These are phyloP conservation scores for Podospora bellae-mahoneyi DNA, from an alignment of 495 filamentous ascomycete species.

Conservation along the genomic window DNA sequence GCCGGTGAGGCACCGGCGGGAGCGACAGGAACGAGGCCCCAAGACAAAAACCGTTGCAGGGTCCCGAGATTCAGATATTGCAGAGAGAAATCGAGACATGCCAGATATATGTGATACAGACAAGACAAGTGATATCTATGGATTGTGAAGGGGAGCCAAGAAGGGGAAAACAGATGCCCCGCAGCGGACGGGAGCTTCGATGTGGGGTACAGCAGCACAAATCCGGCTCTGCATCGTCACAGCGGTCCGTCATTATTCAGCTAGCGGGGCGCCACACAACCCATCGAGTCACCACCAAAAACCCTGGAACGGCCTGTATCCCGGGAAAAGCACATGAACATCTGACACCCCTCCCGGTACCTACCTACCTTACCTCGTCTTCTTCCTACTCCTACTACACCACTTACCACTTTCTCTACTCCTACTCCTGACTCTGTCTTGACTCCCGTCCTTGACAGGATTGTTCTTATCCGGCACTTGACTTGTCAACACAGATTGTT, in stretches of 20 bases:
- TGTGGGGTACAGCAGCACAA: slow-evolving; percentile 9
- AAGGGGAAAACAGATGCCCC: slow-evolving; percentile 9
- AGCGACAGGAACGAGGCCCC: not conserved
- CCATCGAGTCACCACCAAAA: not conserved
- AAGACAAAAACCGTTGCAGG: not conserved
- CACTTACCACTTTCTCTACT: slow-evolving; percentile 3
- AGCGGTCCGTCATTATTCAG: slow-evolving; percentile 8
- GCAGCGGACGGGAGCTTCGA: slow-evolving; percentile 6
- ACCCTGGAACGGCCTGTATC: slow-evolving; percentile 1
- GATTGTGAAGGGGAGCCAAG: slow-evolving; percentile 2
- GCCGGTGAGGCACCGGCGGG: not conserved
- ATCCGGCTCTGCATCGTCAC: slow-evolving; percentile 11
- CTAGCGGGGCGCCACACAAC: slow-evolving; percentile 4
- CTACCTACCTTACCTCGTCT: too few species aligned
- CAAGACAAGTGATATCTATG: not conserved
- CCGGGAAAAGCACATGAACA: slow-evolving; percentile 7
- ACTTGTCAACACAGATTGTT: too few species aligned
- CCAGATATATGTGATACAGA: not conserved
- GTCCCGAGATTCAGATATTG: not conserved
- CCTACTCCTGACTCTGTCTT: slow-evolving; percentile 8
- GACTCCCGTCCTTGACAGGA: not conserved
- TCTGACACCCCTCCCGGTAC: slow-evolving; percentile 1
- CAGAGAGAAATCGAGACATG: not conserved
- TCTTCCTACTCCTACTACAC: not conserved
- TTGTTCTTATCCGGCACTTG: too few species aligned